A percentile compares a stretch with the other conserved stretches of the same genome.
Evolutionary conservation across 805 yeast genomes (phyloP).

Genomic region (Metschnikowia aberdeeniae): DNA sequence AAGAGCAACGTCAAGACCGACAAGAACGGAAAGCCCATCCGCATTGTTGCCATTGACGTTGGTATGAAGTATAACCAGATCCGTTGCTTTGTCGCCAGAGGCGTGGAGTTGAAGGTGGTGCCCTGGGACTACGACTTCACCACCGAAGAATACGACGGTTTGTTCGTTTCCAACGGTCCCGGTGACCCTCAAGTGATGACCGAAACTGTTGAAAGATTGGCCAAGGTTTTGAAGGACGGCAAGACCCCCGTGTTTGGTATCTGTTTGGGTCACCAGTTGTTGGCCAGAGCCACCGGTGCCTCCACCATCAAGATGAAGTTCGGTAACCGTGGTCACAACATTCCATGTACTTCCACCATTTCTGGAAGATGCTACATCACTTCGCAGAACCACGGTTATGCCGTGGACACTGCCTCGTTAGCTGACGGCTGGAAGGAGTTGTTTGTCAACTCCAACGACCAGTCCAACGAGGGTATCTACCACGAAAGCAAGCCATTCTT

Average conservation of each 20-base stretch:
- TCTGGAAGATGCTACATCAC: slow-evolving; percentile 98
- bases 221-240: slow-evolving; percentile 53
- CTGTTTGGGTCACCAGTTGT: slow-evolving; percentile 95
- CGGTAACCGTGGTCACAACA: slow-evolving; percentile 99
- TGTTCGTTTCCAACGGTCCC: slow-evolving; percentile 96
- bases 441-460: slow-evolving; percentile 93
- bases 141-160: slow-evolving; percentile 83
- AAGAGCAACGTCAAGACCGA: slow-evolving; percentile 48
- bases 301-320: slow-evolving; percentile 86
- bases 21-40: slow-evolving; percentile 70
- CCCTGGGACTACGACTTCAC: slow-evolving; percentile 92
- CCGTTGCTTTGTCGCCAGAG: slow-evolving; percentile 92
- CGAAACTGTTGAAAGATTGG: slow-evolving; percentile 58
- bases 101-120: slow-evolving; percentile 92
- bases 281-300: slow-evolving; percentile 95
- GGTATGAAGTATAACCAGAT: slow-evolving; percentile 98
- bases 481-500: slow-evolving; percentile 83
- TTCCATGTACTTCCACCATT: slow-evolving; percentile 85
- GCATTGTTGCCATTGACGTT: slow-evolving; percentile 89
- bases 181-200: slow-evolving; percentile 95
- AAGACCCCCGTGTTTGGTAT: slow-evolving; percentile 94
- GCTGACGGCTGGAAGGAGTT: slow-evolving; percentile 84
- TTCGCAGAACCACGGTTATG: slow-evolving; percentile 98
- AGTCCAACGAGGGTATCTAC: slow-evolving; percentile 97
- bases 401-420: slow-evolving; percentile 82